These are phyloP conservation scores for Cronartium quercuum DNA, from an alignment of 1,284 basidiomycete species.

Conservation along the genomic window DNA sequence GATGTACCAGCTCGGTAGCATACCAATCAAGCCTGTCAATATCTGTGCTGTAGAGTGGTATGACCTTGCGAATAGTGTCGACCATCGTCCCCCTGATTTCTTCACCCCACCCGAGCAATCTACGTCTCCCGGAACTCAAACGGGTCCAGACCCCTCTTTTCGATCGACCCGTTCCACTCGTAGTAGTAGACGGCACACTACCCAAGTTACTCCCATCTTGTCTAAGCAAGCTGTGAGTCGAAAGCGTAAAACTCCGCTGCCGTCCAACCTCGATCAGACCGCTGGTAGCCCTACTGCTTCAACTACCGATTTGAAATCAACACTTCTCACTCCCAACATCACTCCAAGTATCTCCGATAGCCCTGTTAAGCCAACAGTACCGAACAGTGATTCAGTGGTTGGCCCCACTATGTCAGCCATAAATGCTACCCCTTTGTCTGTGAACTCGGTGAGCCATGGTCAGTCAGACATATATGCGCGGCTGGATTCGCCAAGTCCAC, in stretches of 20 bases:
- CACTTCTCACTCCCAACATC: neutral
- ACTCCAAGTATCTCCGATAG: neutral
- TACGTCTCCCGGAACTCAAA: neutral
- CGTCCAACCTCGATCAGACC: neutral
- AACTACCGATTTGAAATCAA: neutral
- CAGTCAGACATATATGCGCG: neutral
- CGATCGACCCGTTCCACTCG: conserved; percentile 20
- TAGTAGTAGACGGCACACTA: conserved; percentile 25
- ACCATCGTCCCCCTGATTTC: conserved; percentile 28
- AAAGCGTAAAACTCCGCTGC: conserved; percentile 16
- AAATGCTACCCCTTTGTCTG: too few species aligned
- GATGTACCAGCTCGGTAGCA: neutral
- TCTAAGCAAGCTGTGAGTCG: conserved; percentile 7
- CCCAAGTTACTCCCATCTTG: conserved; percentile 23
- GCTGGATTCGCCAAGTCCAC: neutral
- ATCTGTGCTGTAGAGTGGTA: conserved; percentile 25
- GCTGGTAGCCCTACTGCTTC: neutral
- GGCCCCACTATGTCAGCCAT: too few species aligned
- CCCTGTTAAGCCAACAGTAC: neutral
- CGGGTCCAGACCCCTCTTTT: neutral
- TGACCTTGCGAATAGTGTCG: conserved; percentile 28
- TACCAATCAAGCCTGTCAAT: neutral
- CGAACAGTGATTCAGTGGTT: neutral
- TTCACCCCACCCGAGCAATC: neutral
- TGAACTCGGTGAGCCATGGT: too few species aligned